These are phyloP conservation scores for Meyerozyma smithsonii DNA, from an alignment of 1,139 yeast species.

Conservation along the genomic window DNA sequence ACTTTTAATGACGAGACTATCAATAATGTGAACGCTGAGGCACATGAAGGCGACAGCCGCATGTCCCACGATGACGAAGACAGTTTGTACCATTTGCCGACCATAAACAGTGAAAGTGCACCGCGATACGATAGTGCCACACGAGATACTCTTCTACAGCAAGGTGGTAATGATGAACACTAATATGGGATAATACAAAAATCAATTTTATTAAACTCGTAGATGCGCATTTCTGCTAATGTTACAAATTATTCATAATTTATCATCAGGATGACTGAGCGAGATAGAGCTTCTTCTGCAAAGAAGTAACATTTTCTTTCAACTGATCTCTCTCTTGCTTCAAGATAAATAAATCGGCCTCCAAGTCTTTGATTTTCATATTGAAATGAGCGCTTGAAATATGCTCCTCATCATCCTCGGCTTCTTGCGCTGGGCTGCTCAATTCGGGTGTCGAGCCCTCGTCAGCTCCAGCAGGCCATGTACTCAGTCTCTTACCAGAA, in stretches of 20 bases:
- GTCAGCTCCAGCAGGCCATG: conserved; percentile 22
- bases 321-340: conserved; percentile 82
- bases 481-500: conserved; percentile 29
- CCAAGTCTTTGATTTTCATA: conserved; percentile 73
- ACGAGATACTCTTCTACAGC: conserved; percentile 1
- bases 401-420: conserved; percentile 39
- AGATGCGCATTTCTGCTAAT: neutral
- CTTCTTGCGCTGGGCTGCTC: conserved; percentile 8
- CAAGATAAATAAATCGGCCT: conserved; percentile 76
- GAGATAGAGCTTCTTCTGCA: conserved; percentile 54
- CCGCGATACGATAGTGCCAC: neutral
- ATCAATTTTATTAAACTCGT: neutral
- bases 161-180: neutral
- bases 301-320: conserved; percentile 54
- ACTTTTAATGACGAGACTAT: neutral
- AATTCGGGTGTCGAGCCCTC: conserved; percentile 7
- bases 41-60: neutral
- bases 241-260: conserved; percentile 1
- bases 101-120: neutral
- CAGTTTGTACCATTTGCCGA: conserved; percentile 5
- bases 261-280: conserved; percentile 10
- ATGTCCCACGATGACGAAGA: conserved; percentile 6
- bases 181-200: neutral
- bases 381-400: conserved; percentile 65
- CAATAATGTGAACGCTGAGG: neutral